Evolutionary conservation across 208 protist species (phyloP).

Genomic region (Crithidia brevicula): DNA sequence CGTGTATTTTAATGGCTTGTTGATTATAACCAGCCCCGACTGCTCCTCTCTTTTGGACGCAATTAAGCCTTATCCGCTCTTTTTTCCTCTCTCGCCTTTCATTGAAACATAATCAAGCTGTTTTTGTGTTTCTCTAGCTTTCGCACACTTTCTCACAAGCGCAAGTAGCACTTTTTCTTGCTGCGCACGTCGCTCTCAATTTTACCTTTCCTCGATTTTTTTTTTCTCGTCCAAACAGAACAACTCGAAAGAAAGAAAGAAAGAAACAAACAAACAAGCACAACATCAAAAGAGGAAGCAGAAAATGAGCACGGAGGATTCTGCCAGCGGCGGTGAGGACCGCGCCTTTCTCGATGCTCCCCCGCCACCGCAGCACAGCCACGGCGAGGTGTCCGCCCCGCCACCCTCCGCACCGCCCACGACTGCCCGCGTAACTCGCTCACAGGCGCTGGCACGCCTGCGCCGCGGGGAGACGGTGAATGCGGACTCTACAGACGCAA

Average conservation of each 20-base stretch:
- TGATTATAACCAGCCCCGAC: no score
- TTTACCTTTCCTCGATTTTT: neutral
- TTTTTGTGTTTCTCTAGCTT: no score
- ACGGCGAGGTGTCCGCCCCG: neutral
- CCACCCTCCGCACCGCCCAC: constrained; percentile 5
- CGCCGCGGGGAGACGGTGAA: constrained; percentile 8
- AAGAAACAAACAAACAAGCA: neutral
- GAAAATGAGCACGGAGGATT: constrained; percentile 14
- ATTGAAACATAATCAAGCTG: no score
- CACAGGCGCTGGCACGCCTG: constrained; percentile 14
- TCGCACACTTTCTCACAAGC: no score
- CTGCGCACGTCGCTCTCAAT: no score
- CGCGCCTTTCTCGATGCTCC: constrained; percentile 12
- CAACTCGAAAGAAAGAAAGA: no score
- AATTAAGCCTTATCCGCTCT: no score
- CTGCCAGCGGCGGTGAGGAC: constrained; percentile 6
- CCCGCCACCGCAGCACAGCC: neutral
- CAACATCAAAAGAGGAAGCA: neutral
- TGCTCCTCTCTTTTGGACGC: no score
- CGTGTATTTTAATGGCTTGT: no score
- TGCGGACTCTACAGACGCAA: neutral
- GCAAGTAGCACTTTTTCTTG: no score
- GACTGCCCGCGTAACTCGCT: constrained; percentile 7
- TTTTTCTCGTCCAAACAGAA: neutral
- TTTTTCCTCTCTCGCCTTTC: no score